phyloP scores from a whole-genome alignment of 805 yeast species.

The Lipomyces yamanashiensis region DNA sequence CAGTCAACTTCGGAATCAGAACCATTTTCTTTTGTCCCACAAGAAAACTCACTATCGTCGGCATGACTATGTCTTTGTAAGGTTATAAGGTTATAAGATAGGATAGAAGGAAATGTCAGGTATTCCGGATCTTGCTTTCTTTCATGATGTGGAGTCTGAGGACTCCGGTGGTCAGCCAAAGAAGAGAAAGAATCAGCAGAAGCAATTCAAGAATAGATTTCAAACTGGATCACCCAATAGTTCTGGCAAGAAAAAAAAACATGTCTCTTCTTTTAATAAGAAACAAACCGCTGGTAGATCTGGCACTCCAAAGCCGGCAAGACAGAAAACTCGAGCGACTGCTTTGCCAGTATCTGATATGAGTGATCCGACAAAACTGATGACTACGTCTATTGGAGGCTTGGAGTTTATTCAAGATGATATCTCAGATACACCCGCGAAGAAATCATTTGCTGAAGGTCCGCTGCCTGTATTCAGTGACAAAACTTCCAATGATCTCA shows the following conservation, averaged over 20 bases:
- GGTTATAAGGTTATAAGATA: not conserved
- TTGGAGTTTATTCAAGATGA: not conserved
- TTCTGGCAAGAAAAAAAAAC: not conserved
- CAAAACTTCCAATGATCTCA: too few relatives aligned
- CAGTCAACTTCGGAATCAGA: too few relatives aligned
- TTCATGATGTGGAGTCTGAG: not conserved
- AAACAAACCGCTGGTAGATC: too few relatives aligned
- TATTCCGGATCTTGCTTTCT: slow-evolving; percentile 10
- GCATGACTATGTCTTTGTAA: not conserved
- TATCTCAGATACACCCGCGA: not conserved
- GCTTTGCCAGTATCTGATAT: not conserved
- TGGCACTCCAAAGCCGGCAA: too few relatives aligned
- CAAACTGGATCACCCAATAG: not conserved
- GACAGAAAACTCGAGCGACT: not conserved
- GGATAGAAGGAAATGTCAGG: not conserved
- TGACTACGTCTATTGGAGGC: not conserved
- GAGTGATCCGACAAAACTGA: not conserved
- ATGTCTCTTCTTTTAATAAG: too few relatives aligned
- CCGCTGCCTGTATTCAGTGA: not conserved
- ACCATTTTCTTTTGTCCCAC: too few relatives aligned
- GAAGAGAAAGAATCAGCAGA: not conserved
- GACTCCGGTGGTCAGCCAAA: not conserved
- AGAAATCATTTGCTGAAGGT: not conserved
- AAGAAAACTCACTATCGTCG: too few relatives aligned
- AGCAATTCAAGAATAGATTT: too few relatives aligned